phyloP scores from a whole-genome alignment of 345 rosid species.

The Populus pruinosa region DNA sequence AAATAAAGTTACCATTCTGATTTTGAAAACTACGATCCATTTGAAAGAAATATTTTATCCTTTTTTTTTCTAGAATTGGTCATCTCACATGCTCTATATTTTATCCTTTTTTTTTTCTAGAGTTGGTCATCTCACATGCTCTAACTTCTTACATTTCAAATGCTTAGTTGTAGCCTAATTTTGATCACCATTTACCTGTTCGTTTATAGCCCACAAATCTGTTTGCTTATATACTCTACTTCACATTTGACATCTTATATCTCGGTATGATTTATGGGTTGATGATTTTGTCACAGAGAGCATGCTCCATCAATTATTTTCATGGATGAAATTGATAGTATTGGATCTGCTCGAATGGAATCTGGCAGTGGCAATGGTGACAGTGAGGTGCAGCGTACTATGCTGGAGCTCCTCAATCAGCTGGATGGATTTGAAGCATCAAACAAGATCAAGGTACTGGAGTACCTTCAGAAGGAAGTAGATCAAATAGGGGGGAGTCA shows the following conservation, averaged over 20 bases:
- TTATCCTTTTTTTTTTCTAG: background rate
- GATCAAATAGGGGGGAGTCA: background rate
- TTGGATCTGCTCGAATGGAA: conserved; percentile 99
- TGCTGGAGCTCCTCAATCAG: conserved; percentile 99
- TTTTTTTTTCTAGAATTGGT: background rate
- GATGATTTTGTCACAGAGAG: conserved; percentile 50
- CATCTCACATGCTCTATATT: background rate
- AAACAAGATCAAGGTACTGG: conserved; percentile 87
- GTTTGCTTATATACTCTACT: background rate
- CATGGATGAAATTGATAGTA: conserved; percentile 98
- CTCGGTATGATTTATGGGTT: background rate
- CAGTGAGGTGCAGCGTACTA: conserved; percentile 95
- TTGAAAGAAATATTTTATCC: background rate
- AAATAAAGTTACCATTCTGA: background rate
- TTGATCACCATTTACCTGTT: background rate
- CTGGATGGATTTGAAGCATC: conserved; percentile 99
- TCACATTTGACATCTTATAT: conserved; percentile 5
- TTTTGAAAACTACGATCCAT: background rate
- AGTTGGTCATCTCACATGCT: background rate
- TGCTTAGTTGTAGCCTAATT: background rate
- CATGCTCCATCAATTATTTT: conserved; percentile 97
- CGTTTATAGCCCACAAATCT: background rate
- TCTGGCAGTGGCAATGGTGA: conserved; percentile 99
- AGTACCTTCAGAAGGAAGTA: background rate
- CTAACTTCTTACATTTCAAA: background rate